A percentile compares a stretch with the other conserved stretches of the same genome.
phyloP scores from a whole-genome alignment of 31 red algal species.

The Odonthalia washingtoniensis region DNA sequence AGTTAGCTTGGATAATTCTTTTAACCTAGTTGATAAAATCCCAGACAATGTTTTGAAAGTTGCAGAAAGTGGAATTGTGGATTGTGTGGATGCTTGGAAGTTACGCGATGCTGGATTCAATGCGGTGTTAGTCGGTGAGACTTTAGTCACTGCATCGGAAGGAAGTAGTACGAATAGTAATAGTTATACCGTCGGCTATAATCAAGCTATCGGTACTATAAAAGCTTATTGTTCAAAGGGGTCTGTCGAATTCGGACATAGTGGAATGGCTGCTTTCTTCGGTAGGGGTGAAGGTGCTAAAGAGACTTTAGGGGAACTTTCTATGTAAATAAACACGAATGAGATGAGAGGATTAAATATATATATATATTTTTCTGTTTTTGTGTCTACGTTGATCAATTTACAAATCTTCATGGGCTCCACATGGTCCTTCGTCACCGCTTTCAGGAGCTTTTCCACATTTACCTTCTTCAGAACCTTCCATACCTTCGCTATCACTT shows the following conservation, averaged over 20 bases:
- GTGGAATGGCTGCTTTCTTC: constrained; percentile 71
- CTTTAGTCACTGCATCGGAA: constrained; percentile 76
- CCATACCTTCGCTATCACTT: not conserved
- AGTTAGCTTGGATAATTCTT: constrained; percentile 64
- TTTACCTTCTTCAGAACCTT: not conserved
- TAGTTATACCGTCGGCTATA: constrained; percentile 78
- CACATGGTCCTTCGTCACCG: not conserved
- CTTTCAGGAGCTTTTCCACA: constrained; percentile 9
- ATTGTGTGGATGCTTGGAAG: constrained; percentile 78
- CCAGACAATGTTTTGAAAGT: constrained; percentile 84
- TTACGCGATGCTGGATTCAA: constrained; percentile 91
- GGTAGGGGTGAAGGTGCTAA: constrained; percentile 96
- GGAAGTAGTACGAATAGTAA: constrained; percentile 45
- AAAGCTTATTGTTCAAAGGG: constrained; percentile 89
- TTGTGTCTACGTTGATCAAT: not conserved
- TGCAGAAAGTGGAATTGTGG: constrained; percentile 93
- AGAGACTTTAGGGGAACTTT: constrained; percentile 76
- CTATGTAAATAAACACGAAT: constrained; percentile 54
- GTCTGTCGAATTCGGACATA: constrained; percentile 71
- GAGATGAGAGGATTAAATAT: no score
- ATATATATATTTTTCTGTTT: no score
- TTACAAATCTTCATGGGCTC: not conserved
- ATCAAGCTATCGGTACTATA: constrained; percentile 86
- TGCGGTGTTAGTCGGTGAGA: constrained; percentile 93
- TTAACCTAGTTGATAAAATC: constrained; percentile 64